phyloP scores from a whole-genome alignment of 148 eudicot genomes.

The Rhododendron henanense region DNA sequence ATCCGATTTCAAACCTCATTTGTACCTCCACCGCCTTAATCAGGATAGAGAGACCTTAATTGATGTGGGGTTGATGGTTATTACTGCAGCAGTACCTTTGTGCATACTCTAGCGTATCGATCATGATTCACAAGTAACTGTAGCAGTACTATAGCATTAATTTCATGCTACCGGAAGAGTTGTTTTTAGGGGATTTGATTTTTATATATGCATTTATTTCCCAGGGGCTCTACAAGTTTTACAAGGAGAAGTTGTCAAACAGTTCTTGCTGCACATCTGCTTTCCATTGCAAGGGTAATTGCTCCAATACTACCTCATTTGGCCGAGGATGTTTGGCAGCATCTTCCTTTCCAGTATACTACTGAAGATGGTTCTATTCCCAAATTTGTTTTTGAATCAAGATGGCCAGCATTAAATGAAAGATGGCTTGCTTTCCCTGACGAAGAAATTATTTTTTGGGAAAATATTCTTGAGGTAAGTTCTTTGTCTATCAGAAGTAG shows the following conservation, averaged over 20 bases:
- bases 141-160: not conserved
- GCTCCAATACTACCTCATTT: slow-evolving; percentile 97
- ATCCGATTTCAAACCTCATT: not conserved
- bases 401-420: slow-evolving; percentile 72
- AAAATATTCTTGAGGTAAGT: slow-evolving; percentile 79
- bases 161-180: not conserved
- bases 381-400: slow-evolving; percentile 73
- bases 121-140: not conserved
- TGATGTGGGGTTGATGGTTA: not conserved
- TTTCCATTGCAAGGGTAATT: slow-evolving; percentile 61
- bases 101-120: not conserved
- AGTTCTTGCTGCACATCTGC: slow-evolving; percentile 85
- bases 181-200: not conserved
- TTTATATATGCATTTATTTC: not conserved
- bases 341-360: slow-evolving; percentile 68
- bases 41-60: not conserved
- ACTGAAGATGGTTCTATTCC: slow-evolving; percentile 61
- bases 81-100: not conserved
- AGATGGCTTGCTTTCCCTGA: slow-evolving; percentile 67
- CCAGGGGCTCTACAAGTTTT: slow-evolving; percentile 69
- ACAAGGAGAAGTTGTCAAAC: slow-evolving; percentile 95
- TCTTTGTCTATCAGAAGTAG: not conserved
- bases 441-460: slow-evolving; percentile 73
- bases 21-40: not conserved
- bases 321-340: slow-evolving; percentile 97